Percentiles rank a stretch among this genome's conserved stretches.
Evolutionary conservation across 2,329 filamentous ascomycete genomes (phyloP).

Genomic region (Aspergillus sp.): DNA sequence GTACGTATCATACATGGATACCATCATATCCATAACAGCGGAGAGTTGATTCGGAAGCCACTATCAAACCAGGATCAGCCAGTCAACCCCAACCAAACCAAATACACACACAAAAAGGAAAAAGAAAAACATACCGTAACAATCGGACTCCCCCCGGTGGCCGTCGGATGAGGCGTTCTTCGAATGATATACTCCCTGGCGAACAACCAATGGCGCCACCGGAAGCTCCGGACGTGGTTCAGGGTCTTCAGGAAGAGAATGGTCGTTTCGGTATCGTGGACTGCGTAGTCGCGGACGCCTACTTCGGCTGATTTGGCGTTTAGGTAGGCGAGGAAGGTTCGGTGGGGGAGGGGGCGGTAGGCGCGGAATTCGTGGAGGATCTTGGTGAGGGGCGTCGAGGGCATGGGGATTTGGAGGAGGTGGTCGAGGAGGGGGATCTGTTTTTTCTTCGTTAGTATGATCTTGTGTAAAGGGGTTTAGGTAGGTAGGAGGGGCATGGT

Average conservation of each 20-base stretch:
- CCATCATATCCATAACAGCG: constrained; percentile 51
- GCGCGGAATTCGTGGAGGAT: constrained; percentile 86
- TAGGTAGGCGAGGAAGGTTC: constrained; percentile 77
- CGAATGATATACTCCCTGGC: constrained; percentile 51
- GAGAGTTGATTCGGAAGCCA: constrained; percentile 51
- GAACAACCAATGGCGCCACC: constrained; percentile 52
- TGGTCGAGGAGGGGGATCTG: constrained; percentile 84
- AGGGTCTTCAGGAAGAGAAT: constrained; percentile 47
- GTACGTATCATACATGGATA: constrained; percentile 43
- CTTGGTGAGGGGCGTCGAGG: constrained; percentile 79
- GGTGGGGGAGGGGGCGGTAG: constrained; percentile 86
- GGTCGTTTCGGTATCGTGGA: constrained; percentile 40
- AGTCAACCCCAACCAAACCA: not conserved
- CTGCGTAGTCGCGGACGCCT: constrained; percentile 38
- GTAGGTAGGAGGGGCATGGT: not conserved
- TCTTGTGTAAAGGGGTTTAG: not conserved
- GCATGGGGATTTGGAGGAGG: constrained; percentile 82
- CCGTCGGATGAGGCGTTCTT: constrained; percentile 46
- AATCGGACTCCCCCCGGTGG: constrained; percentile 50
- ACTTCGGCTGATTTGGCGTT: constrained; percentile 52
- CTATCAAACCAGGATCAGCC: constrained; percentile 19
- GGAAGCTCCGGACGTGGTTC: constrained; percentile 50
- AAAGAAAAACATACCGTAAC: constrained; percentile 38
- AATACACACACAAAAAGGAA: not conserved
- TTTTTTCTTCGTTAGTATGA: constrained; percentile 1